Evolutionary conservation across 176 grass and related monocot genomes (phyloP), one percentile per base, ranked within the genome.

Genomic region (Zizania latifolia): DNA sequence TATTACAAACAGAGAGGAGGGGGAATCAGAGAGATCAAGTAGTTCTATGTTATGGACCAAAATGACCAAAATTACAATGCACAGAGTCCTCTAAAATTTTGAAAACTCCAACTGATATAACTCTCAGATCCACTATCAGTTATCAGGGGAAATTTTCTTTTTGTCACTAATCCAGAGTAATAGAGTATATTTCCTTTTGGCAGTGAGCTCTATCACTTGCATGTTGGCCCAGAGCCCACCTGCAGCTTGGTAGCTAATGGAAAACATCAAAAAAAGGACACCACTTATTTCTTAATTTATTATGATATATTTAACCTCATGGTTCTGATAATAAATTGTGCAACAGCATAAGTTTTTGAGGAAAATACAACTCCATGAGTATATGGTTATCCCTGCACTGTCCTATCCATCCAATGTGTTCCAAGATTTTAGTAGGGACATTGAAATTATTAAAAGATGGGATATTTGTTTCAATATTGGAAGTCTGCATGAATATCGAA

Each of bases 241-340:
- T 59, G 55, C 26, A 60, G 24, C 43, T 4, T 21, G 16, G 37
- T 45, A 29, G 56, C 17, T n/a, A 32, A 57, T 19, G 0, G 72
- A 11, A 44, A 75, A 68, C n/a, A 48, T 46, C 17, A 70, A 48
- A 16, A 48, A n/a, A 16, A 32, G 41, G 41, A 5, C 19, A 44
- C 29, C 19, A 6, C 36, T 62, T 62, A 62, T 29, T 27, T 8
- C 38, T 36, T 76, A n/a, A 46, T 12, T 17, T 56, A 58, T 15
- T 70, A 40, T 35, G 40, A 46, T 70, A 43, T 23, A 36, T 58
- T 68, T 76, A 31, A 60, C 11, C 64, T 28, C 30, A 38, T 10
- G 50, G 53, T 38, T 68, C 38, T 68, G 19, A 29, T 51, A 83
- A 45, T 61, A 67, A 33, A 61, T 69, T 83, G 22, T 76, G 31